Percentiles rank a stretch among this genome's conserved stretches.
These are phyloP conservation scores for Fusarium caatingaense DNA, from an alignment of 2,329 filamentous ascomycete genomes.

Conservation along the genomic window DNA sequence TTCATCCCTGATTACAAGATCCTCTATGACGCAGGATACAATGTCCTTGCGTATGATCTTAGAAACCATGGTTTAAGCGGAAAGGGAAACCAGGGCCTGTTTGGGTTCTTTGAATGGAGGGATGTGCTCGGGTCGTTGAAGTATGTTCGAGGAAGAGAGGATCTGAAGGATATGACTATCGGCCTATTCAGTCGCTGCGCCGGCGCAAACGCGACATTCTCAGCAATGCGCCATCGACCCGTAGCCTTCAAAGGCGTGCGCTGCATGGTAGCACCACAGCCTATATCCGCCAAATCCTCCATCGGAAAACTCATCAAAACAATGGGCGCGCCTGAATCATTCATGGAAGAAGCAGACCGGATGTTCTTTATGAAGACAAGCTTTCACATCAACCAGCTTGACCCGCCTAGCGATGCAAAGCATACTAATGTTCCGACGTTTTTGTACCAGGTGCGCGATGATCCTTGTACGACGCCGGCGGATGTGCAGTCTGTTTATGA, in stretches of 20 bases:
- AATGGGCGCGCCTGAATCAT: slow-evolving; percentile 10
- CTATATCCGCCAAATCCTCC: slow-evolving; percentile 2
- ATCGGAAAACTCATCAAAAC: slow-evolving; percentile 15
- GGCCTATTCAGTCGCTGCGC: slow-evolving; percentile 32
- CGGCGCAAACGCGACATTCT: slow-evolving; percentile 24
- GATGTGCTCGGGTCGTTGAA: slow-evolving; percentile 29
- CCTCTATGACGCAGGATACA: slow-evolving; percentile 29
- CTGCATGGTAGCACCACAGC: slow-evolving; percentile 31
- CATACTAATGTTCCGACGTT: slow-evolving; percentile 26
- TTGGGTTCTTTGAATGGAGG: slow-evolving; percentile 36
- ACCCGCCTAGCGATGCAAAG: slow-evolving; percentile 20
- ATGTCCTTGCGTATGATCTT: slow-evolving; percentile 29
- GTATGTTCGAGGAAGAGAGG: neutral
- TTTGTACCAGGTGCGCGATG: slow-evolving; percentile 27
- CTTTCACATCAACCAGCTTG: slow-evolving; percentile 17
- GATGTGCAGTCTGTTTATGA: slow-evolving; percentile 35
- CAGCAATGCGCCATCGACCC: slow-evolving; percentile 14
- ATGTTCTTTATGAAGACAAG: slow-evolving; percentile 34
- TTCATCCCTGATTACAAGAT: slow-evolving; percentile 36
- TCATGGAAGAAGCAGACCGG: slow-evolving; percentile 28
- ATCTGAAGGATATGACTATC: slow-evolving; percentile 13
- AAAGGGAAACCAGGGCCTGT: slow-evolving; percentile 22
- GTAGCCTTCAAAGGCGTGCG: slow-evolving; percentile 18
- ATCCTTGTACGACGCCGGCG: slow-evolving; percentile 15
- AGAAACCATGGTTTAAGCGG: slow-evolving; percentile 32